Conservation (phyloP, 2,329 filamentous ascomycete species). For the Alternaria triticina region DNA sequence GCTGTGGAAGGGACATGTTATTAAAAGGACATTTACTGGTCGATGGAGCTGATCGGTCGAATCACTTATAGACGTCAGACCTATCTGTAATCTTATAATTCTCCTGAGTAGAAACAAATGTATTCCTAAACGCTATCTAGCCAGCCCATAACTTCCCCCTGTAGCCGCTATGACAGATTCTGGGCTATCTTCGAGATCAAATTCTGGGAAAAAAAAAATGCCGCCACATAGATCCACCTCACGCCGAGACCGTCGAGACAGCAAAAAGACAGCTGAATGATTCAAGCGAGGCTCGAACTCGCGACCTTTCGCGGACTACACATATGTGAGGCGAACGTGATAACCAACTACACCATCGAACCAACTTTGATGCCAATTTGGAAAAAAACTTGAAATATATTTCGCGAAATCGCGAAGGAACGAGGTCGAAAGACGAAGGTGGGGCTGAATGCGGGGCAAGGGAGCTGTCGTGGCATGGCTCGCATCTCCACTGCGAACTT, state of each 20-base stretch:
- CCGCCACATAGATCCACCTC: neutral
- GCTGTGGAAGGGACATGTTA: neutral
- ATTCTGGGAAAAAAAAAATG: neutral
- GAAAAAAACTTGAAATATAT: neutral
- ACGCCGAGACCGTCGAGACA: neutral
- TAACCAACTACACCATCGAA: conserved; percentile 38
- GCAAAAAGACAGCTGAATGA: conserved; percentile 18
- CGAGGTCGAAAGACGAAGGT: neutral
- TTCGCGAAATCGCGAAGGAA: neutral
- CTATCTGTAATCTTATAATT: neutral
- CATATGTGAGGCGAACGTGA: conserved; percentile 35
- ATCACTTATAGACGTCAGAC: neutral
- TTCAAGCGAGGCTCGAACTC: conserved; percentile 34
- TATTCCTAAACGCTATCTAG: neutral
- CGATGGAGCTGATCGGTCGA: neutral
- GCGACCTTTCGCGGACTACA: conserved; percentile 28
- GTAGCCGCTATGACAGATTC: neutral
- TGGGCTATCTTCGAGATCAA: neutral
- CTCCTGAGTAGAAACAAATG: neutral
- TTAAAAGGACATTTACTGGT: fast-evolving
- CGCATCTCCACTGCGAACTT: neutral
- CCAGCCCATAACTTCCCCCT: neutral
- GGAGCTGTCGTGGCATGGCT: neutral
- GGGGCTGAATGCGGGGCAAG: neutral
- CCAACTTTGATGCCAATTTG: conserved; percentile 2